Evolutionary conservation across 2,329 filamentous ascomycete species (phyloP).

Genomic region (Daldinia eschscholtzii): DNA sequence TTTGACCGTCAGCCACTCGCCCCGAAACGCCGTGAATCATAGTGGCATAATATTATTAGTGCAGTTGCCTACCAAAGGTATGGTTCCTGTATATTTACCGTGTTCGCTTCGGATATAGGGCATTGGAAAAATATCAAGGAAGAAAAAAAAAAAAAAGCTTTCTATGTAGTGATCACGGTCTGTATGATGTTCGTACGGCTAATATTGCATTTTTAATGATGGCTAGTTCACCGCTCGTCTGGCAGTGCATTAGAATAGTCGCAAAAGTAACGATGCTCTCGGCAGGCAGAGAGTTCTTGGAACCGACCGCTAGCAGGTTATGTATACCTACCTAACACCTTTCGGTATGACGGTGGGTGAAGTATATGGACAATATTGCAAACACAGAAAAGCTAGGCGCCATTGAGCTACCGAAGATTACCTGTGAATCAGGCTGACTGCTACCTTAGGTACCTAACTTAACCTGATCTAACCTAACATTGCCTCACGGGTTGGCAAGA

Average conservation of each 20-base stretch:
- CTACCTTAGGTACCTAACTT: neutral
- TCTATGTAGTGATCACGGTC: neutral
- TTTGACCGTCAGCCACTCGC: neutral
- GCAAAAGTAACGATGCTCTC: neutral
- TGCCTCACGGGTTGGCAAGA: neutral
- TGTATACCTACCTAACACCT: neutral
- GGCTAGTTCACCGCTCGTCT: neutral
- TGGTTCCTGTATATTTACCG: neutral
- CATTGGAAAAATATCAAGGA: neutral
- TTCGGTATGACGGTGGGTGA: neutral
- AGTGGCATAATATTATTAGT: neutral
- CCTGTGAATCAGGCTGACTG: neutral
- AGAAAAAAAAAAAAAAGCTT: neutral
- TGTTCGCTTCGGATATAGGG: neutral
- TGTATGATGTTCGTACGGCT: neutral
- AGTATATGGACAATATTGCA: neutral
- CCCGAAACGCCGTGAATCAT: neutral
- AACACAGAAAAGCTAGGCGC: neutral
- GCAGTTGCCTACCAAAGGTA: neutral
- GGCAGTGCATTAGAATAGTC: neutral
- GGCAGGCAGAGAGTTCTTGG: neutral
- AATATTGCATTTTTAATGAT: neutral
- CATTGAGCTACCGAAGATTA: neutral
- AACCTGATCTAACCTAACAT: too few species aligned
- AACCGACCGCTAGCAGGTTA: neutral